These are phyloP conservation scores for Xylaria scruposa DNA, from an alignment of 495 filamentous ascomycete genomes.

Conservation along the genomic window DNA sequence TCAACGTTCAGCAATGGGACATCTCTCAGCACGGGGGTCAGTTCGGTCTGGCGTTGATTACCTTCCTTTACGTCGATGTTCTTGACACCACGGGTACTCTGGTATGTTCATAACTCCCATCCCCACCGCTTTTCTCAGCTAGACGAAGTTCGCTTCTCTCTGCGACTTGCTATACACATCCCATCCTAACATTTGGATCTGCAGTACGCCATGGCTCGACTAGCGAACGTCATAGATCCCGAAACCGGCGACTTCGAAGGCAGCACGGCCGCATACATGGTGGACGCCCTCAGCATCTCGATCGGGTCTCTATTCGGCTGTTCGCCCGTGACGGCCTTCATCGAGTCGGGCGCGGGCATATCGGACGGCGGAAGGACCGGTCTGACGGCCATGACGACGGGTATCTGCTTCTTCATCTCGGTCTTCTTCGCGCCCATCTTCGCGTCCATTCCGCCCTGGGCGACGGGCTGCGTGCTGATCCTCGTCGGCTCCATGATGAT, in stretches of 20 bases:
- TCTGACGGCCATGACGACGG: slow-evolving; percentile 77
- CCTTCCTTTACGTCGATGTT: slow-evolving; percentile 87
- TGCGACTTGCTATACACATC: neutral
- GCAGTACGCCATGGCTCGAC: slow-evolving; percentile 80
- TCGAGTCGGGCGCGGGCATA: slow-evolving; percentile 84
- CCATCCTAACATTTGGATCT: slow-evolving; percentile 21
- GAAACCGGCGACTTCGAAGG: slow-evolving; percentile 80
- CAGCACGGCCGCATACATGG: slow-evolving; percentile 76
- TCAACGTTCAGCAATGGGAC: slow-evolving; percentile 73
- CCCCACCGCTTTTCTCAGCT: neutral
- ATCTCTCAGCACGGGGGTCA: slow-evolving; percentile 65
- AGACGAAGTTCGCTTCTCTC: neutral
- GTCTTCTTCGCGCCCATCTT: slow-evolving; percentile 90
- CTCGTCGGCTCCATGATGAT: slow-evolving; percentile 85
- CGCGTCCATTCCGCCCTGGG: slow-evolving; percentile 83
- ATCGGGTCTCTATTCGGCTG: slow-evolving; percentile 77
- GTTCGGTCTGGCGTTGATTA: slow-evolving; percentile 80
- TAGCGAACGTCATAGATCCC: slow-evolving; percentile 75
- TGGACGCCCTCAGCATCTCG: slow-evolving; percentile 78
- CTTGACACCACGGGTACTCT: slow-evolving; percentile 77
- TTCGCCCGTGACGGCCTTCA: slow-evolving; percentile 80
- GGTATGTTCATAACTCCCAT: slow-evolving; percentile 22
- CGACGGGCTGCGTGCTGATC: slow-evolving; percentile 81
- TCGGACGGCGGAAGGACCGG: slow-evolving; percentile 83
- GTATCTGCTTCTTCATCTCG: slow-evolving; percentile 82